Evolutionary conservation across 164 flowering plant species (phyloP), one percentile per base, ranked within the genome.

Genomic region (Chimonanthus salicifolius): DNA sequence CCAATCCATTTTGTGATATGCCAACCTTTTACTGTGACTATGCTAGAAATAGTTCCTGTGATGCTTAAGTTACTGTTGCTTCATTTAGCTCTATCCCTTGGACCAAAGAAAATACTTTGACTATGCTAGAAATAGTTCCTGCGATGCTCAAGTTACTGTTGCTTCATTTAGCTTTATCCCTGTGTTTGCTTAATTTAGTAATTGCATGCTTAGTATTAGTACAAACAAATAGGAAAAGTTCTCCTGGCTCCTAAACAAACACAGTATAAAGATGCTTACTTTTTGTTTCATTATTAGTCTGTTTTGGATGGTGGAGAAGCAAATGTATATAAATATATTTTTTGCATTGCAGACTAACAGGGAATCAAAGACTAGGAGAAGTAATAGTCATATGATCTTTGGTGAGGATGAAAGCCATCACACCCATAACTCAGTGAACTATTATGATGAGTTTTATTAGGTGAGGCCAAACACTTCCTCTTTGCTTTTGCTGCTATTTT

Each of bases 271-370:
- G 44, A 0, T 6, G 11, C 66, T 18, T 7, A 63, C 3, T 63
- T 3, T 33, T 18, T 54, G 60, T 2, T 3, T 54, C 15, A 8
- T 54, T 54, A 8, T 7, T 7, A 7, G 8, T 15, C 15, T 54
- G 8, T 1, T 2, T 63, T n/a, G 16, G 21, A 18, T 18, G 33
- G 8, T 69, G 47, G 67, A 62, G 69, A 43, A 54, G 60, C n/a
- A 15, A 54, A 10, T 10, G 60, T 10, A 54, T n/a, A 11, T 2
- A 10, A 3, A n/a, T 3, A 54, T n/a, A 8, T 9, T 13, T 54
- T 54, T 54, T 72, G 16, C 67, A 66, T 44, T 69, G 84, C 86
- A 88, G 92, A 84, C 82, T 68, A 85, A 83, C 54, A 79, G 64
- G 66, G 74, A 78, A 62, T 64, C 64, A 33, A 70, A 62, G 64